Evolutionary conservation across 768 basidiomycete species (phyloP), one percentile per base, ranked within the genome.

Genomic region (Auriscalpium vulgare): DNA sequence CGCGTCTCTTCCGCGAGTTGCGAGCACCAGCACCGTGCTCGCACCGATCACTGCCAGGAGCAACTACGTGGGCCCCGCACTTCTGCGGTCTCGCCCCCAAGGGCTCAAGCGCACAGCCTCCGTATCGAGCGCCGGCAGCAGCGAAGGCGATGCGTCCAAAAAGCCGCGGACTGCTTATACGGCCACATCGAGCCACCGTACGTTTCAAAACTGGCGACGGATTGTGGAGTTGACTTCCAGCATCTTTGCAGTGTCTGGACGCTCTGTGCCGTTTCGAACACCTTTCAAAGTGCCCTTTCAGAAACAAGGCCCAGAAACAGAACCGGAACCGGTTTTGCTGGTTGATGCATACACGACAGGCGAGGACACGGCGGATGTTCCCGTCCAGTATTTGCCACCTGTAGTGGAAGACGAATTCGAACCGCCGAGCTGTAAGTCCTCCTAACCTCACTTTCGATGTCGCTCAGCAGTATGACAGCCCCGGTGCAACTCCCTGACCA

Each of bases 211-310:
- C 3, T 10, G 9, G 19, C 50, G 36, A 49, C 59, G 3, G 46
- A 54, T 9, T 40, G 61, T 4, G 53, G 46, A 44, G 53, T 58
- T 54, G 53, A 52, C 3, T 53, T 61, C 4, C 44, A 55, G 44
- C 55, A 37, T 14, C 21, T 1, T 3, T 13, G 19, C 14, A 43
- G 23, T 29, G 16, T 19, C 37, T 9, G 55, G 34, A 38, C 44
- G 46, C 40, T 49, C 13, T 1, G 16, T 56, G 37, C 62, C 55
- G 13, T 63, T 66, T 59, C 73, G 70, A 54, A 64, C 65, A 1
- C 71, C 75, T 1, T 72, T 71, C 62, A 73, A 62, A 51, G 65
- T 62, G 0, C 65, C 69, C 8, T 44, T 62, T 7, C 17, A 14
- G 40, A 43, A 43, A 43, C 40, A 13, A 4, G 14, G 17, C 14